Conservation (phyloP, 768 basidiomycete species). For the Suillus hirtellus region DNA sequence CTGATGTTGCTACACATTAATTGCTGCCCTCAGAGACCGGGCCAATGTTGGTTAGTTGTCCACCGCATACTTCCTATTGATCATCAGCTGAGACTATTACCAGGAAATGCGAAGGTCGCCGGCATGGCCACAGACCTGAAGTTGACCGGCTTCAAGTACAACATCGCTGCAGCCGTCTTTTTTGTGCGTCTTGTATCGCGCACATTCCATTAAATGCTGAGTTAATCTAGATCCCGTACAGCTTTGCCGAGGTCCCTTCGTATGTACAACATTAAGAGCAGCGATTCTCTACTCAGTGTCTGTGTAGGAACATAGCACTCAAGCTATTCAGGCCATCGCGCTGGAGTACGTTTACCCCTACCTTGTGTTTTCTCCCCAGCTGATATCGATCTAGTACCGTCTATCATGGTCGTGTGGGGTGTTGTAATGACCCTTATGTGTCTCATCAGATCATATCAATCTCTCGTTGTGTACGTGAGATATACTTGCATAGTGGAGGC, state of each 20-base stretch:
- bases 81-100: not conserved
- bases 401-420: conserved; percentile 43
- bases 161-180: conserved; percentile 40
- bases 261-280: conserved; percentile 19
- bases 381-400: conserved; percentile 33
- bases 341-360: conserved; percentile 31
- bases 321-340: conserved; percentile 36
- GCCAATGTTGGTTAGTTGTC: conserved; percentile 41
- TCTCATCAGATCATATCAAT: conserved; percentile 34
- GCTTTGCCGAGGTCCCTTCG: conserved; percentile 40
- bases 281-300: conserved; percentile 7
- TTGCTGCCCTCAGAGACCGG: conserved; percentile 37
- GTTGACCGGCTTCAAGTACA: conserved; percentile 36
- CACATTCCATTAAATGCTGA: conserved; percentile 3
- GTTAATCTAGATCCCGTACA: conserved; percentile 34
- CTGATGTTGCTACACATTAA: not conserved
- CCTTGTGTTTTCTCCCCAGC: conserved; percentile 6
- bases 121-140: conserved; percentile 42
- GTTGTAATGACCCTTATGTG: conserved; percentile 40
- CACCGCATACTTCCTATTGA: not conserved
- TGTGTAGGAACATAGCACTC: conserved; percentile 37
- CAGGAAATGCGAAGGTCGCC: conserved; percentile 46
- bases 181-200: conserved; percentile 25
- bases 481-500: not conserved
- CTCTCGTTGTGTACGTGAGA: conserved; percentile 32